phyloP scores from a whole-genome alignment of 768 basidiomycete genomes.

The Tulasnella sp. region DNA sequence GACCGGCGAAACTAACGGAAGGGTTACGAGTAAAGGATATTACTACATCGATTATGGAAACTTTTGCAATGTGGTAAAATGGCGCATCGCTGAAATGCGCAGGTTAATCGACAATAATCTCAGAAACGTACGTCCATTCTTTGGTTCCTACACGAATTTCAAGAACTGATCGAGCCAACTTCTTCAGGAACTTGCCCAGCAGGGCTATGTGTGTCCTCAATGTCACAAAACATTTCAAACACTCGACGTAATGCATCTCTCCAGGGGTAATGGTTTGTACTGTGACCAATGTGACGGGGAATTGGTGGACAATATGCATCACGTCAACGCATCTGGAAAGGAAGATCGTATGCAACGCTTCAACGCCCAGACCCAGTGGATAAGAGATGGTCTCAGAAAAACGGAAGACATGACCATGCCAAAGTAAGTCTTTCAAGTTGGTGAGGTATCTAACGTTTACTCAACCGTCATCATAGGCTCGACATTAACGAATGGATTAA shows the following conservation, averaged over 20 bases:
- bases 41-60: constrained; percentile 93
- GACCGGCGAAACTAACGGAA: not conserved
- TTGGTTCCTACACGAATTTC: not conserved
- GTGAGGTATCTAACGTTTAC: constrained; percentile 17
- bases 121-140: constrained; percentile 50
- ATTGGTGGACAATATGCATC: constrained; percentile 82
- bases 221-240: constrained; percentile 76
- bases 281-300: constrained; percentile 82
- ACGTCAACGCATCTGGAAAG: constrained; percentile 68
- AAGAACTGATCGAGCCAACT: not conserved
- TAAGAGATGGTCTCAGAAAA: constrained; percentile 76
- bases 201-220: constrained; percentile 91
- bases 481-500: constrained; percentile 77
- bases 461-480: constrained; percentile 36
- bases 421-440: constrained; percentile 38
- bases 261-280: constrained; percentile 42
- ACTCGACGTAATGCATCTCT: constrained; percentile 67
- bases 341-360: constrained; percentile 95
- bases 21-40: constrained; percentile 43
- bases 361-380: constrained; percentile 78
- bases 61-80: constrained; percentile 96
- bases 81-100: constrained; percentile 89
- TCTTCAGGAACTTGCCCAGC: constrained; percentile 83
- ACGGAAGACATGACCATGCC: constrained; percentile 81
- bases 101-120: constrained; percentile 77